A percentile compares a stretch with the other conserved stretches of the same genome.
Conservation (phyloP, 2,329 filamentous ascomycete genomes). For the Oidium heveae region DNA sequence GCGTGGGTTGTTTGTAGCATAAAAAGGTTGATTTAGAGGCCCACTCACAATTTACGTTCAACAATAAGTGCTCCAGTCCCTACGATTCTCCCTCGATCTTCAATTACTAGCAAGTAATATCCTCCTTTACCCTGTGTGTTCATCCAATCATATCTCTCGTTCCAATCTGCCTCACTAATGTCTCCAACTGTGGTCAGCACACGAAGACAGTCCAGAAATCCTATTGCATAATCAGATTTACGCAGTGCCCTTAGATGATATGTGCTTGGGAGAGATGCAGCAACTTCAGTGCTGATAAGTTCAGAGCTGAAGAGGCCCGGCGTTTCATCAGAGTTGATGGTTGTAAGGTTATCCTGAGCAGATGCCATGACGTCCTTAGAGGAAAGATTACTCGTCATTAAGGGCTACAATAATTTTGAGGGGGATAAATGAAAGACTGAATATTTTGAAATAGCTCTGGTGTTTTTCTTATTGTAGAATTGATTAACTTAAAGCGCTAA, state of each 20-base stretch:
- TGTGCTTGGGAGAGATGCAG: slow-evolving; percentile 46
- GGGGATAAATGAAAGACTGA: no score
- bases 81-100: no score
- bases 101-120: no score
- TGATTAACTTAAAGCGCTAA: no score
- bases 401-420: no score
- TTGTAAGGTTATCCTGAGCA: background rate
- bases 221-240: slow-evolving; percentile 49
- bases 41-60: no score
- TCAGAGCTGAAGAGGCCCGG: slow-evolving; percentile 47
- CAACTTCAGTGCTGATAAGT: slow-evolving; percentile 55
- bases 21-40: no score
- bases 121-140: slow-evolving; percentile 31
- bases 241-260: slow-evolving; percentile 66
- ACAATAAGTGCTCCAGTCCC: no score
- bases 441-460: no score
- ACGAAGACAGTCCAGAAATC: slow-evolving; percentile 75
- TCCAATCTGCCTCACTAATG: slow-evolving; percentile 48
- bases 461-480: no score
- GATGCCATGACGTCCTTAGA: background rate
- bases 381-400: no score
- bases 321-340: slow-evolving; percentile 13
- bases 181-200: slow-evolving; percentile 88
- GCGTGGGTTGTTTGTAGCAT: no score
- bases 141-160: slow-evolving; percentile 65